Percentiles rank a stretch among this genome's conserved stretches.
Conservation (phyloP, 1,139 yeast species). For the Pichia terricola region DNA sequence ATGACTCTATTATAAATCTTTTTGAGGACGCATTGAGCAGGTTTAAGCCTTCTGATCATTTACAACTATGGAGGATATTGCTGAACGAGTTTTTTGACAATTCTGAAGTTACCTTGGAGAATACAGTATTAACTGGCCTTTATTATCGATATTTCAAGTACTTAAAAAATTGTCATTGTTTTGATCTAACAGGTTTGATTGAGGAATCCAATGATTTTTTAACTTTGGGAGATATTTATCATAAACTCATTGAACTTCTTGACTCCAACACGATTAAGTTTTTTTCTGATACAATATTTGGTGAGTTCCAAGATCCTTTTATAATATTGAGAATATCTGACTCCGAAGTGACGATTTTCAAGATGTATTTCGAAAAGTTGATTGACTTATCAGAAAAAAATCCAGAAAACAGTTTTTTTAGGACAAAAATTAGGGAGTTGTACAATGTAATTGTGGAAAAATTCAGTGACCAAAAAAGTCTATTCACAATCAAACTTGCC, state of each 20-base stretch:
- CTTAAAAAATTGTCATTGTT: too few relatives aligned
- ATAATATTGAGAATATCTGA: slow-evolving; percentile 26
- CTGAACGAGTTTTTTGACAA: too few relatives aligned
- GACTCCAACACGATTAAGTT: neutral
- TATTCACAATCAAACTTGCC: slow-evolving; percentile 42
- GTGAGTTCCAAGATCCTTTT: neutral
- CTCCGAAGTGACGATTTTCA: slow-evolving; percentile 36
- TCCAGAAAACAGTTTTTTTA: slow-evolving; percentile 3
- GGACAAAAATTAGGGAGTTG: slow-evolving; percentile 27
- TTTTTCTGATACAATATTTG: neutral
- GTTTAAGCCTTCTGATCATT: too few relatives aligned
- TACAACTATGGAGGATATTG: too few relatives aligned
- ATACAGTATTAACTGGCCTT: too few relatives aligned
- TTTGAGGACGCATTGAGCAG: too few relatives aligned
- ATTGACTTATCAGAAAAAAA: slow-evolving; percentile 19
- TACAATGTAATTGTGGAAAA: slow-evolving; percentile 31
- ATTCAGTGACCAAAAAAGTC: slow-evolving; percentile 56
- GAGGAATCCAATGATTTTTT: too few relatives aligned
- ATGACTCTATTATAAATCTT: too few relatives aligned
- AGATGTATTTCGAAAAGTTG: slow-evolving; percentile 39
- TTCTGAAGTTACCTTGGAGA: too few relatives aligned
- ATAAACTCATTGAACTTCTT: neutral
- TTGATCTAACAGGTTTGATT: too few relatives aligned
- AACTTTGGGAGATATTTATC: too few relatives aligned
- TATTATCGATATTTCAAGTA: too few relatives aligned